Evolutionary conservation across 2,329 filamentous ascomycete species (phyloP).

Genomic region (Aspergillus quadricinctus): DNA sequence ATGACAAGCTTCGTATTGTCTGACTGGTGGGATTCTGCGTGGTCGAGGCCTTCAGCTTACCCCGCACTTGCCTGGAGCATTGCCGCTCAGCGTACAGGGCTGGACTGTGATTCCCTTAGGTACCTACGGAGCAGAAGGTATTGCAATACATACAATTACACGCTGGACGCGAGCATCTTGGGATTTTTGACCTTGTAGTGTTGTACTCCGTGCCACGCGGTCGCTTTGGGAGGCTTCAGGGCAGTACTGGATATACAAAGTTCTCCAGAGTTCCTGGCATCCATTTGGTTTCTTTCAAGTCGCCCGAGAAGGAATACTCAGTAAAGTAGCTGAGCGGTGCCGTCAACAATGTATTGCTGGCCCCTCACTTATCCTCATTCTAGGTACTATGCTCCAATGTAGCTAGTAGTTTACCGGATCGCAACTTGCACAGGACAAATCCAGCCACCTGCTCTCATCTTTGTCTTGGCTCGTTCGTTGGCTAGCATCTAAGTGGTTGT

Average conservation of each 20-base stretch:
- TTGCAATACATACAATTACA: not conserved
- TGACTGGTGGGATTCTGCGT: not conserved
- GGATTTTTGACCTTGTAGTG: not conserved
- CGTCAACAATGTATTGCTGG: too few species aligned
- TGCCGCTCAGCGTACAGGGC: not conserved
- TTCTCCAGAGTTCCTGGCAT: not conserved
- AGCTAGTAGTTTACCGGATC: not conserved
- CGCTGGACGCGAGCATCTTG: not conserved
- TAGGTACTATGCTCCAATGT: too few species aligned
- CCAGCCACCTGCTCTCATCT: not conserved
- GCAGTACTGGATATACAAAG: not conserved
- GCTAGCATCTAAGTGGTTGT: not conserved
- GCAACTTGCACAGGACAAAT: not conserved
- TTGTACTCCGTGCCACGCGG: not conserved
- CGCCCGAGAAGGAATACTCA: too few species aligned
- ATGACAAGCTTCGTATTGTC: not conserved
- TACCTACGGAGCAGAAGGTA: not conserved
- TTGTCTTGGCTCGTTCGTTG: not conserved
- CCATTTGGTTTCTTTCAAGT: too few species aligned
- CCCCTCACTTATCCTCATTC: too few species aligned
- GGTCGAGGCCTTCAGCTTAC: not conserved
- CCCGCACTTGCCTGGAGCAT: not conserved
- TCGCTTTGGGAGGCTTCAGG: not conserved
- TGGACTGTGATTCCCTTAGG: not conserved
- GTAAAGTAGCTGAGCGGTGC: too few species aligned